Evolutionary conservation across 2,329 filamentous ascomycete genomes (phyloP).

Genomic region (Colletotrichum sublineola): DNA sequence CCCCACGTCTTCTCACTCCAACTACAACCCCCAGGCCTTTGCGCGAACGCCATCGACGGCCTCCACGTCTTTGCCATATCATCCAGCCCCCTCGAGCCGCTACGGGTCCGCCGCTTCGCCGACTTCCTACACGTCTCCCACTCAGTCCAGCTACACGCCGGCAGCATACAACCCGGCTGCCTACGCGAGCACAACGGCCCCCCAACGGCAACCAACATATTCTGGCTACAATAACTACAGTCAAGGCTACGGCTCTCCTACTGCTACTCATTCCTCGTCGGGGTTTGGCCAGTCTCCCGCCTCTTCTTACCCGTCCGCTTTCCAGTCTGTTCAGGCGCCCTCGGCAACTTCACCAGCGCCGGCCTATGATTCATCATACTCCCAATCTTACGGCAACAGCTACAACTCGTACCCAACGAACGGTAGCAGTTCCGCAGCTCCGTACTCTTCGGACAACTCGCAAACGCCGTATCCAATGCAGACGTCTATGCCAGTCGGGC

Average conservation of each 20-base stretch:
- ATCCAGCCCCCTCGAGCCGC: constrained; percentile 57
- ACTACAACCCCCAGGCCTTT: constrained; percentile 81
- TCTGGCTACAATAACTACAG: constrained; percentile 62
- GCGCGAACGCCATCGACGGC: constrained; percentile 68
- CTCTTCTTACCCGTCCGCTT: constrained; percentile 48
- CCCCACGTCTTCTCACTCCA: constrained; percentile 60
- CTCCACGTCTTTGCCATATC: constrained; percentile 65
- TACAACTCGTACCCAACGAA: constrained; percentile 57
- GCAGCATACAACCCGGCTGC: constrained; percentile 71
- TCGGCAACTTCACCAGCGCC: constrained; percentile 48
- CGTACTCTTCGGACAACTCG: constrained; percentile 53
- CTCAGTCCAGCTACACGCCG: constrained; percentile 60
- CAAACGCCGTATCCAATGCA: constrained; percentile 66
- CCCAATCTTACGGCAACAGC: constrained; percentile 36
- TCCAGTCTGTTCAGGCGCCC: constrained; percentile 44
- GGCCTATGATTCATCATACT: constrained; percentile 54
- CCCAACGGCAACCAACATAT: constrained; percentile 66
- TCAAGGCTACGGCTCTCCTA: constrained; percentile 57
- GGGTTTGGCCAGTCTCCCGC: constrained; percentile 55
- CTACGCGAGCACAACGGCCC: constrained; percentile 63
- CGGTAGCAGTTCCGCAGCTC: constrained; percentile 54
- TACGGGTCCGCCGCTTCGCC: constrained; percentile 55
- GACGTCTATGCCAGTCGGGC: constrained; percentile 66
- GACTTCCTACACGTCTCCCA: constrained; percentile 54
- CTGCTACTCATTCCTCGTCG: constrained; percentile 52